phyloP scores from a whole-genome alignment of 169 alveolate genomes.

The Cryptosporidium tyzzeri region DNA sequence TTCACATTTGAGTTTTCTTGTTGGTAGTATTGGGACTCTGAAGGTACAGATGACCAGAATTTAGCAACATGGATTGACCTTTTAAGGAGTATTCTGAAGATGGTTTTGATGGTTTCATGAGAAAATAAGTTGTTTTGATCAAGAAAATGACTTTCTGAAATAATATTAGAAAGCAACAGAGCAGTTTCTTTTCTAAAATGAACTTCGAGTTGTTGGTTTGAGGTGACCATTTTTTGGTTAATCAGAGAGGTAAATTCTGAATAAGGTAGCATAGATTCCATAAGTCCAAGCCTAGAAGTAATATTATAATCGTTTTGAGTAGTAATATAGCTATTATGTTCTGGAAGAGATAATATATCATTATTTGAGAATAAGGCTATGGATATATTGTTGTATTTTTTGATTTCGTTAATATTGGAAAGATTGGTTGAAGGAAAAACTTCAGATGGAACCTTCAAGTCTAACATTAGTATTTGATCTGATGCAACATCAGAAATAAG shows the following conservation, averaged over 20 bases:
- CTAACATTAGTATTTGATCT: constrained; percentile 23
- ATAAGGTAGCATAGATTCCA: constrained; percentile 29
- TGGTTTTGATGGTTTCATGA: not conserved
- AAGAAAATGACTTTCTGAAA: constrained; percentile 11
- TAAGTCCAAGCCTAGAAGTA: constrained; percentile 1
- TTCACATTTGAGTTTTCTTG: constrained; percentile 6
- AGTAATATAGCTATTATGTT: not conserved
- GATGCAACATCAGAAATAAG: constrained; percentile 22
- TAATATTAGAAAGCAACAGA: constrained; percentile 25
- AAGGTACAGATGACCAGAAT: constrained; percentile 18
- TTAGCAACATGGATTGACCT: constrained; percentile 6
- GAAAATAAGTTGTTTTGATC: not conserved
- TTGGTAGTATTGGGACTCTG: constrained; percentile 31
- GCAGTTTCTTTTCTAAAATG: constrained; percentile 32
- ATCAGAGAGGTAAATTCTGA: not conserved
- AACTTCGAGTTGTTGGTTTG: constrained; percentile 6
- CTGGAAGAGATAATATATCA: not conserved
- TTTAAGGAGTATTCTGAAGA: constrained; percentile 3
- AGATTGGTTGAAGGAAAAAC: not conserved
- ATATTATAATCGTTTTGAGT: not conserved
- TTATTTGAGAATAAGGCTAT: not conserved
- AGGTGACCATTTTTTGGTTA: not conserved
- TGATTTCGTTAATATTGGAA: not conserved
- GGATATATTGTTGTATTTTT: not conserved
- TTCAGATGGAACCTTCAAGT: constrained; percentile 22